Base-by-base conservation (phyloP, 805 yeast genomes). In the baker's yeast (Saccharomyces cerevisiae) region DNA sequence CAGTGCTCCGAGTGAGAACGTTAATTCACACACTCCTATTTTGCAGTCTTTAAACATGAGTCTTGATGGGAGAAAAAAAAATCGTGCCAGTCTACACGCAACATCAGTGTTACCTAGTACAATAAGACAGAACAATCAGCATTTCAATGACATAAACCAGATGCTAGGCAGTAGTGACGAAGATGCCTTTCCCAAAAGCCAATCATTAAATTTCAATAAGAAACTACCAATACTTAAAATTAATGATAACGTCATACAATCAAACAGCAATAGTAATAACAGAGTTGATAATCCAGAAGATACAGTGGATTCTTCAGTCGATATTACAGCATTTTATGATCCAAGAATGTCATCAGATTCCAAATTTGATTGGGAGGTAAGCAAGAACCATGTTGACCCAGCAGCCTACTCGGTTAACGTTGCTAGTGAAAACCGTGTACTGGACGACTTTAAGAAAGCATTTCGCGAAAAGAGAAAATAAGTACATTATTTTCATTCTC, bases 291-390 rank as follows among this genome's bases (percentile, higher is more conserved):
- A 55, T 46, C 41, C 55, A 0, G 60, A 55, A 29, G 52, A 52
- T 5, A 59, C 65, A 4, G 49, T 63, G 4, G 69, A 69, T 50
- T 59, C 70, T 0, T 69, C 75, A 3, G 71, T 71, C 29, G 76
- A 73, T 54, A 70, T 73, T 4, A 73, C 76, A 1, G 71, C 74
- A 1, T 59, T 73, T 41, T 71, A 70, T 49, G 62, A 61, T 26
- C 54, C 59, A 14, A 59, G 43, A 2, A 36, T 36, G 43, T 36
- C 43, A 36, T 36, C 43, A 8, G 43, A 36, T n/a, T 36, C 43
- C 4, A 36, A 36, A 36, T 36, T 36, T 21, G 43, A 36, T 36
- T 36, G 43, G 43, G 43, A 36, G 17, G 22, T 17, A 36, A 24
- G 24, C 13, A 36, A 36, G 22, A 36, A 36, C 17, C 43, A 17